Base-by-base conservation (phyloP, 129 eudicot species). In the Escallonia herrerae region DNA sequence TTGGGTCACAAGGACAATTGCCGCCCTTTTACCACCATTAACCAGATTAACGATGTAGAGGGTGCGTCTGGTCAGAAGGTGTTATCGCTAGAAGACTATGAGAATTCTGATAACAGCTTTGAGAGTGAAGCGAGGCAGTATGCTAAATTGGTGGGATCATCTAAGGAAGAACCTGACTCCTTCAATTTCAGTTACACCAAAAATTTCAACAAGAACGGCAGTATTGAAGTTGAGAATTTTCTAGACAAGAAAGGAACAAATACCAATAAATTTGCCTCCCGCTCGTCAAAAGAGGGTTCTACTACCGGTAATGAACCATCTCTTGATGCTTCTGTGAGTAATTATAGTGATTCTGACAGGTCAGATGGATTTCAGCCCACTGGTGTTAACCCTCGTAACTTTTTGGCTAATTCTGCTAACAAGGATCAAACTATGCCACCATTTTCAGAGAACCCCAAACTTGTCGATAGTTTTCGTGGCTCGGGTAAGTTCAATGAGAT, bases 1-100 rank as follows among this genome's bases (percentile, higher is more conserved):
- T 94, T 78, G 84, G 95, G 87, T 62, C 97, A 91, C 84, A 87
- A 84, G 79, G 83, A 84, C 60, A 90, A 91, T 43, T 91, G 97
- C 65, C 86, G 63, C 58, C 90, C 90, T 33, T 76, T 71, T 76
- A 70, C 69, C 38, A 37, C 70, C 40, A n/a, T 38, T 43, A 64
- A 22, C 22, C 75, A 64, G 15, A 48, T 7, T 43, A 64, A 65
- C 38, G 76, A 81, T 55, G 68, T 52, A 15, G 86, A 42, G 41
- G 65, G 56, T 15, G 55, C 67, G 62, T 62, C 72, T 72, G 15
- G 56, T 57, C 74, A 50, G 12, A 69, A 70, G 60, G 67, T 49
- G 49, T 56, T 22, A 44, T 61, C 62, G 68, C 79, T 68, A 63
- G 81, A 58, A 53, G 75, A 60, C 15, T 22, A 15, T 81, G 72